These are phyloP conservation scores for Ophiosphaerella narmari DNA, from an alignment of 2,329 filamentous ascomycete species.

Conservation along the genomic window DNA sequence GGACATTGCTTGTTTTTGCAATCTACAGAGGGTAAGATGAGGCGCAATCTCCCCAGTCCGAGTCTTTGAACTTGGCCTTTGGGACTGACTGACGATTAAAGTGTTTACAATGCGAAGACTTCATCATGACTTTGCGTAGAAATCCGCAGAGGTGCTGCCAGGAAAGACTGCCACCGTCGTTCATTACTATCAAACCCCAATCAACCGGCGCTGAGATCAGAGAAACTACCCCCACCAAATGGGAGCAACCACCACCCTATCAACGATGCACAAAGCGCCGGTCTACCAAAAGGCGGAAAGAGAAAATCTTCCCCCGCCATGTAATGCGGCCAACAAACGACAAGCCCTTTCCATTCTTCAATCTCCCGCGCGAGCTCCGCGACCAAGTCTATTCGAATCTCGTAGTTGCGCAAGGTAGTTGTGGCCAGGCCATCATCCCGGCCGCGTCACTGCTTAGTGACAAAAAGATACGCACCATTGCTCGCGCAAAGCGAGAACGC, in stretches of 20 bases:
- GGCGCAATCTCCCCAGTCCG: constrained; percentile 19
- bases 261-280: constrained; percentile 3
- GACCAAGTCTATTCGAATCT: constrained; percentile 37
- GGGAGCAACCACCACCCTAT: not conserved
- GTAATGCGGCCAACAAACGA: constrained; percentile 2
- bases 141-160: constrained; percentile 33
- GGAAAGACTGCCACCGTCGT: constrained; percentile 13
- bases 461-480: constrained; percentile 30
- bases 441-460: constrained; percentile 28
- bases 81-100: constrained; percentile 12
- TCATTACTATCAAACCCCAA: constrained; percentile 6
- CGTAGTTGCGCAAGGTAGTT: constrained; percentile 21
- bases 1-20: constrained; percentile 33
- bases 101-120: constrained; percentile 29
- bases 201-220: not conserved
- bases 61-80: constrained; percentile 18
- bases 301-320: not conserved
- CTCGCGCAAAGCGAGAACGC: constrained; percentile 25
- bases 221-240: not conserved
- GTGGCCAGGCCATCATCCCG: constrained; percentile 22
- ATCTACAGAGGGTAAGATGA: constrained; percentile 28
- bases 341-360: constrained; percentile 32
- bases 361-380: constrained; percentile 33
- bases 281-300: not conserved
- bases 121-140: constrained; percentile 32